phyloP scores from a whole-genome alignment of 2,329 filamentous ascomycete genomes.

The Domatiomyces globalis region DNA sequence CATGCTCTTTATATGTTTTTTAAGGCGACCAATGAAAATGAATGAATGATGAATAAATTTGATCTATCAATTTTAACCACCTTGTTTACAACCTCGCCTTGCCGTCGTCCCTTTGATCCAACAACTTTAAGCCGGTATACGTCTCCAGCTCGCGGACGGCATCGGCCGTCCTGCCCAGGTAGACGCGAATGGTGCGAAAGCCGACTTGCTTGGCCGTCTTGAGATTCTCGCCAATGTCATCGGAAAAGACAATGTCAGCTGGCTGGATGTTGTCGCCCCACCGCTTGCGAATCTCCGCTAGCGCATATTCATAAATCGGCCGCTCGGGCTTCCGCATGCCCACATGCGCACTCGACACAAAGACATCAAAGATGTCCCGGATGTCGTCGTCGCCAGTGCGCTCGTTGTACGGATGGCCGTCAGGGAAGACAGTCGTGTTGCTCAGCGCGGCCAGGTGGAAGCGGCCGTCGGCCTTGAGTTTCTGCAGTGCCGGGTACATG shows the following conservation, averaged over 20 bases:
- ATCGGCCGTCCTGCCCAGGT: conserved; percentile 60
- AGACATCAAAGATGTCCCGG: conserved; percentile 63
- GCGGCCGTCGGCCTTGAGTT: conserved; percentile 47
- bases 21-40: too few species aligned
- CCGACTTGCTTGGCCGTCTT: conserved; percentile 62
- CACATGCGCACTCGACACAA: conserved; percentile 72
- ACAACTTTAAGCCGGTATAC: conserved; percentile 53
- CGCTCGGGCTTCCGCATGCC: conserved; percentile 79
- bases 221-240: conserved; percentile 89
- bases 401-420: conserved; percentile 52
- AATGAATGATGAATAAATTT: background rate
- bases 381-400: conserved; percentile 40
- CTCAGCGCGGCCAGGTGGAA: conserved; percentile 71
- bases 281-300: conserved; percentile 51
- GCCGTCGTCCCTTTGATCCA: conserved; percentile 26
- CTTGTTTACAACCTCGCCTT: background rate
- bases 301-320: conserved; percentile 61
- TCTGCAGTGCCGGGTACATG: conserved; percentile 71
- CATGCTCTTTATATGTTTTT: too few species aligned
- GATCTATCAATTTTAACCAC: too few species aligned
- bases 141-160: conserved; percentile 70
- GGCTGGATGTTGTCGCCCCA: conserved; percentile 41
- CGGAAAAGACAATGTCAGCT: conserved; percentile 68
- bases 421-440: conserved; percentile 80
- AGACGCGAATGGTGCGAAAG: conserved; percentile 72